Conservation (phyloP, 140 eudicot species). For the Anethum foeniculum region DNA sequence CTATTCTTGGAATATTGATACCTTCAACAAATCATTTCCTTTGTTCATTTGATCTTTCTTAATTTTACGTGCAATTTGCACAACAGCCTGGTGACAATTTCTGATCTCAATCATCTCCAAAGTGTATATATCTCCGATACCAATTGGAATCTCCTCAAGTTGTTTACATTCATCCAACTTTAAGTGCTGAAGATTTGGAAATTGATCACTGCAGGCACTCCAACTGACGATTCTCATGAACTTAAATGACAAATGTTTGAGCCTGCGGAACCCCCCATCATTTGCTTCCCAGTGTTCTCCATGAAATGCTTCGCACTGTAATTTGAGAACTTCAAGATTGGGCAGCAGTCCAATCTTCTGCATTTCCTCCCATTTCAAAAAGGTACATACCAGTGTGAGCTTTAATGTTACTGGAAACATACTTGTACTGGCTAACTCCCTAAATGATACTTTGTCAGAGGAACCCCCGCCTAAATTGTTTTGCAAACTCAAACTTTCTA, state of each 20-base stretch:
- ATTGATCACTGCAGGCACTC: constrained; percentile 20
- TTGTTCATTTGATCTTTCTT: constrained; percentile 13
- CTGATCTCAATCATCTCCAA: constrained; percentile 21
- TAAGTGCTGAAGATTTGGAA: constrained; percentile 21
- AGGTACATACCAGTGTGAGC: background rate
- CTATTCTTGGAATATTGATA: background rate
- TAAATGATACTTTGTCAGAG: background rate
- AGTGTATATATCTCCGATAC: constrained; percentile 16
- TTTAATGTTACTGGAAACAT: background rate
- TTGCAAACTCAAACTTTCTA: background rate
- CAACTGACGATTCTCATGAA: constrained; percentile 5
- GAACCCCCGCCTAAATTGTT: background rate
- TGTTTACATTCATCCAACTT: constrained; percentile 15
- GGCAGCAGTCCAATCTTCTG: background rate
- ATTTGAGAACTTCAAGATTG: constrained; percentile 5
- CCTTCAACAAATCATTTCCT: constrained; percentile 18
- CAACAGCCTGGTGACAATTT: constrained; percentile 2
- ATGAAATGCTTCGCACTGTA: background rate
- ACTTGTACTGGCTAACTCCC: background rate
- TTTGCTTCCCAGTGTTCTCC: background rate
- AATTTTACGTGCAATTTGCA: constrained; percentile 13
- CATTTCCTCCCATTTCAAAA: background rate
- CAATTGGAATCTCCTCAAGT: constrained; percentile 21
- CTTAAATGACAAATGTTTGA: background rate
- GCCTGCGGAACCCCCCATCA: background rate